Conservation (phyloP, 106 monocot genomes). For the Acorus gramineus region DNA sequence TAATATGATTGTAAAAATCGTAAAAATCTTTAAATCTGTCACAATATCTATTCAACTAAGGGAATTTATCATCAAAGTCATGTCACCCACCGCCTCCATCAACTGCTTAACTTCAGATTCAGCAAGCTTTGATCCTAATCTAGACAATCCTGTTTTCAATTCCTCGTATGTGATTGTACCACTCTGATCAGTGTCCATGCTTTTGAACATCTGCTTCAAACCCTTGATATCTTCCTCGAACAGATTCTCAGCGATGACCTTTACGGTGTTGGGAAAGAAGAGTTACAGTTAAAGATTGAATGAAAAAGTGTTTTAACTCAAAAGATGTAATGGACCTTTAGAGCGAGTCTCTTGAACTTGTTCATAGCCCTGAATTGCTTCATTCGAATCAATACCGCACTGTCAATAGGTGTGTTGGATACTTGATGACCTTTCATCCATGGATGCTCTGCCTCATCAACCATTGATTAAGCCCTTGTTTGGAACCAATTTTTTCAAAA, state of each 20-base stretch:
- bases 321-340: conserved; percentile 32
- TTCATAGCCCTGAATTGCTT: conserved; percentile 88
- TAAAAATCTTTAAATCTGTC: background rate
- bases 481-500: no score
- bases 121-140: conserved; percentile 55
- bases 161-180: conserved; percentile 87
- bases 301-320: no score
- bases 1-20: background rate
- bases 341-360: conserved; percentile 71
- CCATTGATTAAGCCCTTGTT: no score
- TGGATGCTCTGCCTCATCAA: conserved; percentile 14
- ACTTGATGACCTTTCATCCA: conserved; percentile 67
- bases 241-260: conserved; percentile 81
- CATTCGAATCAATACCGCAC: conserved; percentile 63
- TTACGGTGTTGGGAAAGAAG: background rate
- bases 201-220: conserved; percentile 67
- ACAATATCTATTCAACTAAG: background rate
- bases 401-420: conserved; percentile 58
- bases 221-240: conserved; percentile 76
- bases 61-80: background rate
- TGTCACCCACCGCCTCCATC: conserved; percentile 65
- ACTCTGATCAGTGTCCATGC: conserved; percentile 63
- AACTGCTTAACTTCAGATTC: conserved; percentile 68
- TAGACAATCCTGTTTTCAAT: conserved; percentile 43
- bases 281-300: background rate